These are phyloP conservation scores for Trametes maxima DNA, from an alignment of 768 basidiomycete genomes.

Conservation along the genomic window DNA sequence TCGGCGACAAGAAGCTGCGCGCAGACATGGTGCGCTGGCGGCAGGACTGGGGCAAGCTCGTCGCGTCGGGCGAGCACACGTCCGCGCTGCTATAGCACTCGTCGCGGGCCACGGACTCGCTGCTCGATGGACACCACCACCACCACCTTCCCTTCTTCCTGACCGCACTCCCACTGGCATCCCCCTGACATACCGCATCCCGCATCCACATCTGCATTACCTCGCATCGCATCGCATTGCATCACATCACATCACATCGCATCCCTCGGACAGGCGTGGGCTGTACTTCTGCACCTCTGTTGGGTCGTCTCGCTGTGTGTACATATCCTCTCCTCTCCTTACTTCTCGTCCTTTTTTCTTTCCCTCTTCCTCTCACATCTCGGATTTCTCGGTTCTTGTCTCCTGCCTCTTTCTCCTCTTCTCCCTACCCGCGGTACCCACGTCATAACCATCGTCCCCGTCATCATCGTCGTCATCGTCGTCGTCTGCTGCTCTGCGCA, in stretches of 20 bases:
- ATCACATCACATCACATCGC: slow-evolving; percentile 13
- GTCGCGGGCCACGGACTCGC: background rate
- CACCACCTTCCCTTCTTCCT: background rate
- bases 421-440: slow-evolving; percentile 9
- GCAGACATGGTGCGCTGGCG: slow-evolving; percentile 76
- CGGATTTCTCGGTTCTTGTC: slow-evolving; percentile 2
- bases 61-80: slow-evolving; percentile 62
- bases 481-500: slow-evolving; percentile 9
- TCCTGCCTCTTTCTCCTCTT: background rate
- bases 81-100: slow-evolving; percentile 55
- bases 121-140: slow-evolving; percentile 14
- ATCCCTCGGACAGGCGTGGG: slow-evolving; percentile 7
- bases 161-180: background rate
- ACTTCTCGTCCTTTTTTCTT: background rate
- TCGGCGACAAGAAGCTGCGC: slow-evolving; percentile 66
- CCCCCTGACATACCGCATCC: background rate
- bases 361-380: background rate
- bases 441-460: slow-evolving; percentile 11
- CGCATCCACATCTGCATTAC: slow-evolving; percentile 2
- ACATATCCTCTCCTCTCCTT: slow-evolving; percentile 10
- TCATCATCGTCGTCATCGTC: background rate
- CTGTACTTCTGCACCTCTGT: slow-evolving; percentile 11
- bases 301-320: slow-evolving; percentile 18
- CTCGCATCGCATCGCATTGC: background rate
- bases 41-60: slow-evolving; percentile 74